A percentile compares a stretch with the other conserved stretches of the same genome.
phyloP scores from a whole-genome alignment of 148 eudicot species.

The Mesembryanthemum crystallinum region DNA sequence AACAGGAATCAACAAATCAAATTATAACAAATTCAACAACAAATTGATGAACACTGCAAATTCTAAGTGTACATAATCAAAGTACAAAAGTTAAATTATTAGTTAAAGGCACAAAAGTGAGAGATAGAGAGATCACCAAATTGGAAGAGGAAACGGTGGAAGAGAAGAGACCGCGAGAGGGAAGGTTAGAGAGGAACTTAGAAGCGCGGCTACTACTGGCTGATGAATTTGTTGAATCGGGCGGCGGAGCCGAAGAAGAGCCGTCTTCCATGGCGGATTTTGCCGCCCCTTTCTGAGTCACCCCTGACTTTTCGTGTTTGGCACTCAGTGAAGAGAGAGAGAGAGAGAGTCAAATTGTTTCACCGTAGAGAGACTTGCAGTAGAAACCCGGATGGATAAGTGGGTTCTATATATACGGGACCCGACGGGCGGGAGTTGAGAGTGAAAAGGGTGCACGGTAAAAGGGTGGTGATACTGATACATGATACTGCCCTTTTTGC shows the following conservation, averaged over 20 bases:
- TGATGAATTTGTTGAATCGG: conserved; percentile 24
- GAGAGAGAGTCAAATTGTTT: too few relatives aligned
- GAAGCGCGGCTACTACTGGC: conserved; percentile 38
- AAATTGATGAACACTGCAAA: background rate
- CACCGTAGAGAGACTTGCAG: too few relatives aligned
- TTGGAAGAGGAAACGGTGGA: conserved; percentile 60
- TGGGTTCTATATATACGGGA: too few relatives aligned
- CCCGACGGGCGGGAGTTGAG: too few relatives aligned
- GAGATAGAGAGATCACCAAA: conserved; percentile 41
- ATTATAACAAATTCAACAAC: background rate
- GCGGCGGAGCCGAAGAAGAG: conserved; percentile 23
- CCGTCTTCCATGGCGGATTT: conserved; percentile 40
- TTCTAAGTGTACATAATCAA: background rate
- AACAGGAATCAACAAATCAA: background rate
- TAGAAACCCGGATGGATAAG: too few relatives aligned
- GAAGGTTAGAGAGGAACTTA: conserved; percentile 56
- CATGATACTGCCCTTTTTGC: too few relatives aligned
- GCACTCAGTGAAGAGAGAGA: too few relatives aligned
- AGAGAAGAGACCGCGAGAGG: conserved; percentile 82
- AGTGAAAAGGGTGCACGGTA: too few relatives aligned
- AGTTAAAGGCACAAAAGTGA: background rate
- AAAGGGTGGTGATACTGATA: too few relatives aligned
- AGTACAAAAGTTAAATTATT: too few relatives aligned
- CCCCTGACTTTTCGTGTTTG: too few relatives aligned
- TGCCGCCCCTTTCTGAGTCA: too few relatives aligned